Base-by-base conservation (phyloP, 345 rosid genomes). In the Physaria fendleri region DNA sequence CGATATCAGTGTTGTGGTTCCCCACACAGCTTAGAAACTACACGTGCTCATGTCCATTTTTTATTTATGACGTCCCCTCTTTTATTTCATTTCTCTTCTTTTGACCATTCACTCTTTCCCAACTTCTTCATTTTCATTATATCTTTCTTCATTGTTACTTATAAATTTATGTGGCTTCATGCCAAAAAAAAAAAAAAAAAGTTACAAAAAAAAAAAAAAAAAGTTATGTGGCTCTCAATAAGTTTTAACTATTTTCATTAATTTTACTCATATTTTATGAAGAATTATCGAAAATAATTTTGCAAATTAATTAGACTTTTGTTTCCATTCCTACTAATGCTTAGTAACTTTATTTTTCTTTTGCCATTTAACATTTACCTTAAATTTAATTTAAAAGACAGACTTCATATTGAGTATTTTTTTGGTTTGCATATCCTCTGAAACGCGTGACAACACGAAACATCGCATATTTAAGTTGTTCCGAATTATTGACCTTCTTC, bases 31-130 rank as follows among this genome's bases (percentile, higher is more conserved):
- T 73, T 58, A 65, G 42, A 32, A 65, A 71, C 63, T 66, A 64
- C 85, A 84, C 82, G 87, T 84, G 87, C 75, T 62, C 45, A 23
- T 82, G 85, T 82, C 77, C 70, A 33, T 25, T 42, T 20, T 68
- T 21, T 25, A 42, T 20, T 68, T 21, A 37, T 74, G 75, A 79
- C 81, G 82, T 71, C 79, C 69, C 43, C 18, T n/a, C n/a, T n/a
- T n/a, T 15, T 59, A 33, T 73, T 11, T 40, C 74, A 74, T 51
- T 13, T 47, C 63, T 43, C 54, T 60, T 51, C 61, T 67, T 44
- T 50, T 37, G 43, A 42, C 67, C 76, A 46, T 66, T 66, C 57
- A 38, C 49, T 21, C 62, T 23, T 48, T 71, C 69, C 29, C 35
- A 69, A 22, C 50, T 60, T 25, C 56, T 59, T 7, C 4, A 54